Base-by-base conservation (phyloP, 176 grass and related monocot genomes). In the Areca catechu region DNA sequence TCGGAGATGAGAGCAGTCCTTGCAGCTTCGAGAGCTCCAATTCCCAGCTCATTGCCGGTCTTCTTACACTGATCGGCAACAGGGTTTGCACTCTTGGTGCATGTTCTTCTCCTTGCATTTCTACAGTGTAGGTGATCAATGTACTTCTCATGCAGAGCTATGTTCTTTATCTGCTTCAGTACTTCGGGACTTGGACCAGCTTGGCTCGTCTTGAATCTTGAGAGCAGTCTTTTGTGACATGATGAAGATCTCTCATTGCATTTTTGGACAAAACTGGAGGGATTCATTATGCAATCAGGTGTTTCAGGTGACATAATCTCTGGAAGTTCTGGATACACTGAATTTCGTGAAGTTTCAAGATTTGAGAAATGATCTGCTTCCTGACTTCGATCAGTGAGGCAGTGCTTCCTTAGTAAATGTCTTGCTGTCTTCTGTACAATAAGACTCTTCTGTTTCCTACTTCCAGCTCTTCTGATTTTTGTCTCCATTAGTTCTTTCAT, bases 121-220 rank as follows among this genome's bases (percentile, higher is more conserved):
- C 78, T 68, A 34, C 71, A 77, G 49, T 85, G 74, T 51, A 96
- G 73, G 37, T 90, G 83, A 55, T 87, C 66, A 16, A 96, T 86
- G 54, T 96, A 96, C 69, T 77, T 96, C 61, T 96, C 91, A 53
- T 96, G 91, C 55, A 88, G 71, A 37, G 79, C 54, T 48, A 56
- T 51, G 56, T 96, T 96, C 75, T 90, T 85, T 51, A 96, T 18
- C 30, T 22, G 77, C 67, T 96, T 90, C 61, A 96, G 72, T 55
- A 96, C 86, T 47, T 72, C 70, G 7, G 70, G 70, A 17, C 68
- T 70, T 77, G 86, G 30, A 79, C 84, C 4, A 16, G 49, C 22
- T 83, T 78, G 68, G 24, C 24, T 56, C 54, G 76, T 22, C 57
- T 58, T 69, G 72, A 77, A 83, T 49, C 61, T 65, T 24, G 74